These are phyloP conservation scores for Tolypocladium amazonense DNA, from an alignment of 2,329 filamentous ascomycete genomes.

Conservation along the genomic window DNA sequence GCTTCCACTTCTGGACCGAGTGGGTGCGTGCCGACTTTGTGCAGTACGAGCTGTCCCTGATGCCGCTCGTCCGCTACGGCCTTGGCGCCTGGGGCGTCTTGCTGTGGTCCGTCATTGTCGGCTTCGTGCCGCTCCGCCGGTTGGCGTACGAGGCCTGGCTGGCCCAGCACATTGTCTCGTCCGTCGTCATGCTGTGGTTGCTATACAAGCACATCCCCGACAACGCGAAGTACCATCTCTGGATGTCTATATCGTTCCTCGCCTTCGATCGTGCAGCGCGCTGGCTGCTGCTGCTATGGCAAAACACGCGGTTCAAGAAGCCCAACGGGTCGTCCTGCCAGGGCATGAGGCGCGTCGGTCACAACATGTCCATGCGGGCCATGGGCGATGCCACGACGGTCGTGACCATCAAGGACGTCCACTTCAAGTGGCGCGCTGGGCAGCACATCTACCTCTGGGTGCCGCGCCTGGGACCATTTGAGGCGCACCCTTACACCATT, in stretches of 20 bases:
- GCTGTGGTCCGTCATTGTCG: constrained; percentile 54
- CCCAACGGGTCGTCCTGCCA: constrained; percentile 31
- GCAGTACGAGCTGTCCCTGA: constrained; percentile 44
- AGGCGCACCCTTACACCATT: constrained; percentile 52
- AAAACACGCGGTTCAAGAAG: constrained; percentile 36
- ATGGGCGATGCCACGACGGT: constrained; percentile 43
- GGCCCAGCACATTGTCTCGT: constrained; percentile 53
- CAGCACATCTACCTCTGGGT: constrained; percentile 54
- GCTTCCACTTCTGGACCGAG: constrained; percentile 56
- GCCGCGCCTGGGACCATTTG: constrained; percentile 40
- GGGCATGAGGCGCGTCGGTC: constrained; percentile 38
- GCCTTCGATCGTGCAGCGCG: constrained; percentile 51
- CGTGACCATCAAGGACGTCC: constrained; percentile 47
- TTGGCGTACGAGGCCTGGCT: constrained; percentile 61
- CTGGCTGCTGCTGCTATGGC: constrained; percentile 35
- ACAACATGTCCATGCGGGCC: constrained; percentile 36
- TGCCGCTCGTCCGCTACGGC: constrained; percentile 57
- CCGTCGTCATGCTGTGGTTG: constrained; percentile 51
- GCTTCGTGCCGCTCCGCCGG: constrained; percentile 53
- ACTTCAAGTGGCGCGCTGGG: constrained; percentile 47
- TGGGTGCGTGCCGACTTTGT: constrained; percentile 53
- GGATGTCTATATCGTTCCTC: constrained; percentile 53
- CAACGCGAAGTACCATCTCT: constrained; percentile 50
- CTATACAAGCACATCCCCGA: constrained; percentile 52
- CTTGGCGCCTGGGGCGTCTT: constrained; percentile 56